Evolutionary conservation across 177 flowering plant genomes (phyloP), one percentile per base, ranked within the genome.

Genomic region (Vitis hybrid): DNA sequence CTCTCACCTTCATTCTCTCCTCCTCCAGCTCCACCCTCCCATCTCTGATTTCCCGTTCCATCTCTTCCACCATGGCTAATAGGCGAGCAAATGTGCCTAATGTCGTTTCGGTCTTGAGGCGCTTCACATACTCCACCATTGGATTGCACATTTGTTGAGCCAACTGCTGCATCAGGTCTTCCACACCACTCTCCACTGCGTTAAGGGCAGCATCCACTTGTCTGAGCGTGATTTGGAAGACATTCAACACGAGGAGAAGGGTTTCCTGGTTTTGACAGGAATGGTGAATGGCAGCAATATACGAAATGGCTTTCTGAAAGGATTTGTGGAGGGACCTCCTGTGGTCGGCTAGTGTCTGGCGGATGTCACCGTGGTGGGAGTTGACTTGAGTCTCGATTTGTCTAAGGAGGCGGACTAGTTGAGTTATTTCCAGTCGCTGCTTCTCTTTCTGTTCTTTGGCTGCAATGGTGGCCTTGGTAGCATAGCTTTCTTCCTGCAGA

Each of bases 141-240:
- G 89, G 89, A 60, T 49, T 54, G 52, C 86, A 82, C 87, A 86
- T 82, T 39, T 74, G 55, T 19, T 69, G 73, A 2, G 82, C 74
- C 59, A 86, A 68, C 49, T 68, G 67, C 49, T 63, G 52, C 13
- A 86, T 78, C 19, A 84, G 67, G 64, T 75, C 75, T 26, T 81
- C 79, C 57, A 86, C 76, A 53, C 83, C 82, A 67, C 49, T 67
- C 74, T 84, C 82, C 2, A 84, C 83, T 18, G 83, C 78, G 5
- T 75, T 48, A 53, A 82, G 78, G 50, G 80, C 77, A 9, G 59
- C 61, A 57, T 60, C 57, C 3, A 84, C 77, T 16, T 73, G 74
- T 10, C 69, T 39, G 34, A 76, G 80, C 6, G 64, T 65, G 65
- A 52, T 62, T 67, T 56, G 76, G n/a, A 86, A 79, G 59, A 86